Conservation (phyloP, 2,329 filamentous ascomycete genomes). For the Fusarium nematophilum region DNA sequence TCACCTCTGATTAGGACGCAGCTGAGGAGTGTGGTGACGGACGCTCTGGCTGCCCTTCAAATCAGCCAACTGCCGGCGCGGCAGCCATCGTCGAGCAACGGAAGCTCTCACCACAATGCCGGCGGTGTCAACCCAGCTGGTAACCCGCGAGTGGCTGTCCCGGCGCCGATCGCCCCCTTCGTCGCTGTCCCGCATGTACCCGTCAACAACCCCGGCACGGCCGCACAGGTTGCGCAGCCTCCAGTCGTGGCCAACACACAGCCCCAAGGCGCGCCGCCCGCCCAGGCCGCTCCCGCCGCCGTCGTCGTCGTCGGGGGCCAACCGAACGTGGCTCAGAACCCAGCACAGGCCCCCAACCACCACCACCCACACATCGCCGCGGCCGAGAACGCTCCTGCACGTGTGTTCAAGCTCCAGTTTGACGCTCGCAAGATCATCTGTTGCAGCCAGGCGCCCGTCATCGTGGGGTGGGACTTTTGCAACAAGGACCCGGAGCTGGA, state of each 20-base stretch:
- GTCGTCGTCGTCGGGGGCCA: constrained; percentile 20
- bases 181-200: constrained; percentile 12
- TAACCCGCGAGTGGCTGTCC: constrained; percentile 10
- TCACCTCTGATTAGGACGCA: constrained; percentile 61
- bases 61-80: constrained; percentile 53
- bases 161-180: constrained; percentile 5
- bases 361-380: constrained; percentile 60
- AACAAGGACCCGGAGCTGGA: constrained; percentile 84
- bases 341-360: constrained; percentile 16
- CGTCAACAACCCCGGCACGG: background rate
- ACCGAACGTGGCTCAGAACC: constrained; percentile 6
- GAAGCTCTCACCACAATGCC: constrained; percentile 8
- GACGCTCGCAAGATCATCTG: constrained; percentile 93
- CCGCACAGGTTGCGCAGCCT: constrained; percentile 17
- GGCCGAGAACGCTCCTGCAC: constrained; percentile 60
- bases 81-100: constrained; percentile 33
- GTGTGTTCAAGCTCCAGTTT: constrained; percentile 97
- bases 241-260: constrained; percentile 26
- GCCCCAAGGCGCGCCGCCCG: constrained; percentile 38
- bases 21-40: constrained; percentile 61
- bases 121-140: constrained; percentile 3
- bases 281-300: no score
- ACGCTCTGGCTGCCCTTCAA: constrained; percentile 59
- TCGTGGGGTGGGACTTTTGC: constrained; percentile 98
- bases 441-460: constrained; percentile 89